Evolutionary conservation across 2,329 filamentous ascomycete species (phyloP), one percentile per base, ranked within the genome.

Genomic region (Sporothrix dimorphospora): DNA sequence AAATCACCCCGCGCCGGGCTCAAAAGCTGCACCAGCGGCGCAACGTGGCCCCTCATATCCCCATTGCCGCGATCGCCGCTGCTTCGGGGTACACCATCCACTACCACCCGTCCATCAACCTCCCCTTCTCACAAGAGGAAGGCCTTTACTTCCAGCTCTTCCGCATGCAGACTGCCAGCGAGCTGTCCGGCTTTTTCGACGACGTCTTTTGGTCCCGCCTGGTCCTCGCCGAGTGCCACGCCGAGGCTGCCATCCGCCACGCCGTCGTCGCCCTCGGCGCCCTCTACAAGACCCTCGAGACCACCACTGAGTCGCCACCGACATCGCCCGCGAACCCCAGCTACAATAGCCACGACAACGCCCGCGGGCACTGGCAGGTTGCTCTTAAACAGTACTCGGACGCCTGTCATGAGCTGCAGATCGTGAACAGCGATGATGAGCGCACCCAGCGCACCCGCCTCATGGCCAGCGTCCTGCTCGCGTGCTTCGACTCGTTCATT

Each of bases 401-500:
- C 71, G 88, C 89, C 0, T 82, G 87, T 72, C 84, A 84, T 6
- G 82, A 85, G 24, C 82, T 90, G 61, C 78, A 85, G 70, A 80
- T 80, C 61, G 81, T 84, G 4, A 79, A 81, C 16, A 81, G 81
- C 14, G 81, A 83, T 63, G 83, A 85, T 57, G 79, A 82, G 51
- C 80, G 75, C 38, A 69, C 74, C 2, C 74, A 75, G 47, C 84
- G 85, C 76, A 88, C 83, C 14, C 85, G 84, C 66, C 82, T 91
- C n/a, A 90, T 91, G 84, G 86, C 88, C 19, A 90, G 85, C 69
- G 87, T 92, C 47, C 81, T 92, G 49, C 83, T 92, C 66, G 87
- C 88, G n/a, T 91, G 88, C 78, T 91, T 91, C 74, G 89, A 92
- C 78, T 90, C 88, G 0, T 90, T 91, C 76, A 86, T 89, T 40